Evolutionary conservation across 768 basidiomycete species (phyloP).

Genomic region (Podaxis mareebaensis): DNA sequence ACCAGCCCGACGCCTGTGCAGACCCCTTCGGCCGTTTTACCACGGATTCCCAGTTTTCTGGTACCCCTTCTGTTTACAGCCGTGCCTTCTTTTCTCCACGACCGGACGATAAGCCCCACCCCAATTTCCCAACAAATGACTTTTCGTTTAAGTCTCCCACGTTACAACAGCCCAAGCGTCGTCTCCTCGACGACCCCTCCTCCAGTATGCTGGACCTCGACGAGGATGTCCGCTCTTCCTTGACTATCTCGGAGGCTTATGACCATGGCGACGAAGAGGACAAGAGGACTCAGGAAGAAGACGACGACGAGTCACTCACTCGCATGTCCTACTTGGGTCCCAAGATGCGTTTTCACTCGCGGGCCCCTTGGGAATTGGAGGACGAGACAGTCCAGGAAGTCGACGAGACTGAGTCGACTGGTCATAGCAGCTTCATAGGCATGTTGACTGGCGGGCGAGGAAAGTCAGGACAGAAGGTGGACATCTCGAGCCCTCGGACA

Average conservation of each 20-base stretch:
- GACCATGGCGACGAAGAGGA: conserved; percentile 29
- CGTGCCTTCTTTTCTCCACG: conserved; percentile 58
- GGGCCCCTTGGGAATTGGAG: conserved; percentile 79
- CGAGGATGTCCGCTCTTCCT: conserved; percentile 46
- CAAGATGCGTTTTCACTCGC: conserved; percentile 80
- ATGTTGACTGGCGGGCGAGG: conserved; percentile 23
- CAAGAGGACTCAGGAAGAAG: conserved; percentile 32
- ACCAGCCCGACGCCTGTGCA: conserved; percentile 54
- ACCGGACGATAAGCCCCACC: conserved; percentile 32
- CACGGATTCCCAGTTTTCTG: conserved; percentile 57
- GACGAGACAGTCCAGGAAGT: conserved; percentile 46
- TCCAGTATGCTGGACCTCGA: conserved; percentile 59
- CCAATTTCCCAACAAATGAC: conserved; percentile 28
- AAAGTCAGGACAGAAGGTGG: conserved; percentile 45
- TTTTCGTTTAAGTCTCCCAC: conserved; percentile 23
- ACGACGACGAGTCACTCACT: conserved; percentile 42
- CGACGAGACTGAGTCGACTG: conserved; percentile 43
- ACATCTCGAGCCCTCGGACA: conserved; percentile 44
- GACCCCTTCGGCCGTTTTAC: conserved; percentile 50
- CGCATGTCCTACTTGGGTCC: conserved; percentile 79
- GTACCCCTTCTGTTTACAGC: conserved; percentile 73
- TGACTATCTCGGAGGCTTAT: conserved; percentile 27
- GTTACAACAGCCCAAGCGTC: conserved; percentile 31
- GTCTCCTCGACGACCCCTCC: conserved; percentile 45
- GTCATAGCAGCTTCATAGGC: conserved; percentile 27